These are phyloP conservation scores for Citrus maxima DNA, from an alignment of 345 rosid genomes.

Conservation along the genomic window DNA sequence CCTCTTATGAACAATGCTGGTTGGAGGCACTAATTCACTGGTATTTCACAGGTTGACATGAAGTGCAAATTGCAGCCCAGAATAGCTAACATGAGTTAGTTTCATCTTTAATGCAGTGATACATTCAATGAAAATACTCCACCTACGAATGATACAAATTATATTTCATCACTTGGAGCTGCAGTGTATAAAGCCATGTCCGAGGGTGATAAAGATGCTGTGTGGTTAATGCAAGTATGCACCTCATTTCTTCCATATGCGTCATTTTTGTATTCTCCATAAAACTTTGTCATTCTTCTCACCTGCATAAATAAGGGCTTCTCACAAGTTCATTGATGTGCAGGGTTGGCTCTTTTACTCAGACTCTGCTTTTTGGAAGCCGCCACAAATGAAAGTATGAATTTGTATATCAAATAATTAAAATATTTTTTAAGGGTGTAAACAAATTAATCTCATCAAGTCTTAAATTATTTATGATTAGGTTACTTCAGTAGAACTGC, in stretches of 20 bases:
- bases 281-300: background rate
- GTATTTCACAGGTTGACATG: background rate
- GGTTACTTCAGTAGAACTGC: background rate
- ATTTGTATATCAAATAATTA: background rate
- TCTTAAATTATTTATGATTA: background rate
- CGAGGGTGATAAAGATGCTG: slow-evolving; percentile 77
- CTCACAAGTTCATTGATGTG: slow-evolving; percentile 15
- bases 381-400: slow-evolving; percentile 84
- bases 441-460: background rate
- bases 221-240: slow-evolving; percentile 98
- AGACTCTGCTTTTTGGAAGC: slow-evolving; percentile 81
- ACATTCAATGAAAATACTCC: slow-evolving; percentile 94
- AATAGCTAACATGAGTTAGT: slow-evolving; percentile 12
- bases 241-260: slow-evolving; percentile 7
- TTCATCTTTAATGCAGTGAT: slow-evolving; percentile 52
- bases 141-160: slow-evolving; percentile 74
- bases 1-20: background rate
- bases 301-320: background rate
- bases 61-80: background rate
- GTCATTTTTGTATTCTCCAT: background rate
- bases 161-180: slow-evolving; percentile 78
- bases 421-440: background rate
- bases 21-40: background rate
- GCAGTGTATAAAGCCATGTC: slow-evolving; percentile 95
- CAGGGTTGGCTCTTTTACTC: slow-evolving; percentile 98